These are phyloP conservation scores for Taiwanofungus camphoratus DNA, from an alignment of 1,284 basidiomycete genomes.

Conservation along the genomic window DNA sequence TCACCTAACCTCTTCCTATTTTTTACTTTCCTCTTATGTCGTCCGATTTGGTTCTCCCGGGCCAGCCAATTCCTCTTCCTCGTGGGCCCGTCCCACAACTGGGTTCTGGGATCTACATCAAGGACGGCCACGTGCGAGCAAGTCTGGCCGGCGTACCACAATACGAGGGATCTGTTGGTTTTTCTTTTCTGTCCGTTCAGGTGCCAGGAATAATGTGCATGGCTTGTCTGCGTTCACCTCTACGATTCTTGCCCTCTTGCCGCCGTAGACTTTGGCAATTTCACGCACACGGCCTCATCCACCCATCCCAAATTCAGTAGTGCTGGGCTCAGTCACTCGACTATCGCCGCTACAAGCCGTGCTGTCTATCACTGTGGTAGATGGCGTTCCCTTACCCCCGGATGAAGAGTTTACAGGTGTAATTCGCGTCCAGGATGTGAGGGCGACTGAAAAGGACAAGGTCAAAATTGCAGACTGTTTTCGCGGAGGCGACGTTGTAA, in stretches of 20 bases:
- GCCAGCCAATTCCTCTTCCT: slow-evolving; percentile 69
- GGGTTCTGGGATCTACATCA: slow-evolving; percentile 67
- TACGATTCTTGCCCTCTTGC: slow-evolving; percentile 20
- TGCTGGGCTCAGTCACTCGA: slow-evolving; percentile 80
- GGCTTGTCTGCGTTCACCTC: slow-evolving; percentile 6
- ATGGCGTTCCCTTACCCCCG: slow-evolving; percentile 80
- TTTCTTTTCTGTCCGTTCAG: slow-evolving; percentile 21
- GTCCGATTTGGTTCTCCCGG: slow-evolving; percentile 62
- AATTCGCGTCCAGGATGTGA: slow-evolving; percentile 87
- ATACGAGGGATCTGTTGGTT: slow-evolving; percentile 64
- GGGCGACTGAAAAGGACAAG: slow-evolving; percentile 88
- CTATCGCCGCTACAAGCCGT: slow-evolving; percentile 86
- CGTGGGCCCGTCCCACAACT: slow-evolving; percentile 54
- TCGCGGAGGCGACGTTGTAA: slow-evolving; percentile 92
- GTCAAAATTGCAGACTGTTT: slow-evolving; percentile 94
- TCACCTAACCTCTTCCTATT: slow-evolving; percentile 5
- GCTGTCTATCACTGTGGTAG: slow-evolving; percentile 85
- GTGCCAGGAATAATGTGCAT: slow-evolving; percentile 19
- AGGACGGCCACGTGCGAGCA: slow-evolving; percentile 63
- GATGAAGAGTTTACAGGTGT: slow-evolving; percentile 95
- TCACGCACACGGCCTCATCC: slow-evolving; percentile 59
- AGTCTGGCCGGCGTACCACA: slow-evolving; percentile 65
- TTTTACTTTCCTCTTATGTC: slow-evolving; percentile 22
- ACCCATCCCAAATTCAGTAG: slow-evolving; percentile 63
- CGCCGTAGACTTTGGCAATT: slow-evolving; percentile 51